Percentiles rank a stretch among this genome's conserved stretches.
Conservation (phyloP, 768 basidiomycete genomes). For the Rhodotorula kratochvilovae region DNA sequence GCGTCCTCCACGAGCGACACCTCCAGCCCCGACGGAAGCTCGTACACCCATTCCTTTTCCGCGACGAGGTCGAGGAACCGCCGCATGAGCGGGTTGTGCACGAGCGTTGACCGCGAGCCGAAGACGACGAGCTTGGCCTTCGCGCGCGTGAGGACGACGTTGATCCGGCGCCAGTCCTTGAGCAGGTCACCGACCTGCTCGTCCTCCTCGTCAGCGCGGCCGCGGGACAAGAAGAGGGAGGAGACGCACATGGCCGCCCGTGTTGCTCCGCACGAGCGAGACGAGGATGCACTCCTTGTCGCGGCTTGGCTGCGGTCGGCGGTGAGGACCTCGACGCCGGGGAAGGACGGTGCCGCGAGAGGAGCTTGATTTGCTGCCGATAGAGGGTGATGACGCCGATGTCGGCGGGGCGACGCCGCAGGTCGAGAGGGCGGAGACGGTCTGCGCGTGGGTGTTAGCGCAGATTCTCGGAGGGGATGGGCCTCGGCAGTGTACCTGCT, state of each 20-base stretch:
- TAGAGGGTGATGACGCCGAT: conserved; percentile 89
- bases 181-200: conserved; percentile 80
- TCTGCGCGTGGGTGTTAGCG: conserved; percentile 49
- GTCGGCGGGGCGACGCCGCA: conserved; percentile 66
- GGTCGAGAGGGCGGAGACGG: conserved; percentile 61
- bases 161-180: conserved; percentile 93
- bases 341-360: conserved; percentile 57
- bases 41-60: conserved; percentile 64
- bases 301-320: conserved; percentile 40
- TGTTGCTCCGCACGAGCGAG: conserved; percentile 86
- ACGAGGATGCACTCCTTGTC: conserved; percentile 95
- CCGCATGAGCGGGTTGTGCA: conserved; percentile 54
- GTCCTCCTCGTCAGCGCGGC: background rate
- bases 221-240: background rate
- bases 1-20: conserved; percentile 48
- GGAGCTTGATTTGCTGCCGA: conserved; percentile 87
- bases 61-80: conserved; percentile 78
- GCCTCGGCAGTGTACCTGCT: conserved; percentile 44
- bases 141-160: conserved; percentile 93
- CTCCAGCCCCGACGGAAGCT: conserved; percentile 46
- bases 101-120: conserved; percentile 75
- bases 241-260: conserved; percentile 61
- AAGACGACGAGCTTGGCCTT: conserved; percentile 84
- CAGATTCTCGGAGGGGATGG: background rate
- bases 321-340: conserved; percentile 52